These are phyloP conservation scores for Setaria viridis DNA, from an alignment of 202 grass and related monocot genomes.

Conservation along the genomic window DNA sequence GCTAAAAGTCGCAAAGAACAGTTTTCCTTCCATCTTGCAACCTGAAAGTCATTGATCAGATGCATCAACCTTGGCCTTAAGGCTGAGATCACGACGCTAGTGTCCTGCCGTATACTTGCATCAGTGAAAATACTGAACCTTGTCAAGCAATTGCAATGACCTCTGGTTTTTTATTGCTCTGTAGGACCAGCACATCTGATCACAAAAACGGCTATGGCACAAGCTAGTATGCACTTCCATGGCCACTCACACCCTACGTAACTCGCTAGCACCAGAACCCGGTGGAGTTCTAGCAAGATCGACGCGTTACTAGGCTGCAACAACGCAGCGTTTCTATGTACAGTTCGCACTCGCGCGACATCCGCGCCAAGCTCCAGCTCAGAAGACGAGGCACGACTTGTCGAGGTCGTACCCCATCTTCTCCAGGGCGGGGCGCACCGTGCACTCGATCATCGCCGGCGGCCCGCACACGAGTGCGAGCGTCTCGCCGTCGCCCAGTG, in stretches of 20 bases:
- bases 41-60: no score
- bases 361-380: not conserved
- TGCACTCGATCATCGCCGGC: slow-evolving; percentile 85
- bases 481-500: slow-evolving; percentile 61
- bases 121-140: not conserved
- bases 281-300: not conserved
- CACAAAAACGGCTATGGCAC: slow-evolving; percentile 27
- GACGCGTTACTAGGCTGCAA: not conserved
- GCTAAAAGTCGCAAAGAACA: no score
- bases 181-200: slow-evolving; percentile 8
- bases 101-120: no score
- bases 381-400: slow-evolving; percentile 39
- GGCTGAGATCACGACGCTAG: no score
- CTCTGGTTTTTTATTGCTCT: not conserved
- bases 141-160: not conserved
- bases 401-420: slow-evolving; percentile 75
- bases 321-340: slow-evolving; percentile 9
- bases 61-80: no score
- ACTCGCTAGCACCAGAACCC: not conserved
- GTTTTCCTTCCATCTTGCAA: no score
- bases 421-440: slow-evolving; percentile 77
- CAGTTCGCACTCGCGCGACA: not conserved
- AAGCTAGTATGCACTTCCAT: slow-evolving; percentile 17
- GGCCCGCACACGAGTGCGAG: slow-evolving; percentile 89
- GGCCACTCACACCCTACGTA: not conserved